Conservation (phyloP, 2,329 filamentous ascomycete genomes). For the Drechslerella dactyloides region DNA sequence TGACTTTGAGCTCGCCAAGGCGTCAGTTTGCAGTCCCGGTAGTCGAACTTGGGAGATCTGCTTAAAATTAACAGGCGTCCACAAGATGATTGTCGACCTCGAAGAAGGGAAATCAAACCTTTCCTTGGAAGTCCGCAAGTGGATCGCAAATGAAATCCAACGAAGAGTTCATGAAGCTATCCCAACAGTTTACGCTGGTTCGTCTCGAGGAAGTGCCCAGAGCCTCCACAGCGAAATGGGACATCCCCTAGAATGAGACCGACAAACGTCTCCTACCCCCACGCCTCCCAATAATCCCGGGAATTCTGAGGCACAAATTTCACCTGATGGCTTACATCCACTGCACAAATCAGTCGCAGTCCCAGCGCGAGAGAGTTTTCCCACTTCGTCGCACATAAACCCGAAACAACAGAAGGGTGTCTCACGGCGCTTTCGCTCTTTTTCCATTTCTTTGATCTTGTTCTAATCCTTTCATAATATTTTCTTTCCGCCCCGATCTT, state of each 20-base stretch:
- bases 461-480: conserved; percentile 16
- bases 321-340: too few relatives aligned
- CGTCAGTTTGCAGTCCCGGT: conserved; percentile 32
- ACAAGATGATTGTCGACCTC: conserved; percentile 47
- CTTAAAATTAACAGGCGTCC: conserved; percentile 43
- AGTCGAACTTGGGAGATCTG: conserved; percentile 45
- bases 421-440: too few relatives aligned
- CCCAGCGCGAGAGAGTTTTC: too few relatives aligned
- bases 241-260: conserved; percentile 19
- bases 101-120: conserved; percentile 43
- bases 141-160: conserved; percentile 47
- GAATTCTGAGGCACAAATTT: background rate
- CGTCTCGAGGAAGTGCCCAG: conserved; percentile 35
- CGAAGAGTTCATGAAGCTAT: conserved; percentile 44
- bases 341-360: too few relatives aligned
- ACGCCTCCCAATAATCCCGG: background rate
- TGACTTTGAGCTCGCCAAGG: conserved; percentile 41
- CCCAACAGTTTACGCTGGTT: conserved; percentile 27
- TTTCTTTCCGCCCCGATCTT: conserved; percentile 7
- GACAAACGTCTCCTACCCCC: background rate
- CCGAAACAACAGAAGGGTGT: too few relatives aligned
- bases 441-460: conserved; percentile 8
- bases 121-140: conserved; percentile 40
- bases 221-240: conserved; percentile 42
- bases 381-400: too few relatives aligned